phyloP scores from a whole-genome alignment of 495 filamentous ascomycete genomes.

The Hypoxylon perforatum region DNA sequence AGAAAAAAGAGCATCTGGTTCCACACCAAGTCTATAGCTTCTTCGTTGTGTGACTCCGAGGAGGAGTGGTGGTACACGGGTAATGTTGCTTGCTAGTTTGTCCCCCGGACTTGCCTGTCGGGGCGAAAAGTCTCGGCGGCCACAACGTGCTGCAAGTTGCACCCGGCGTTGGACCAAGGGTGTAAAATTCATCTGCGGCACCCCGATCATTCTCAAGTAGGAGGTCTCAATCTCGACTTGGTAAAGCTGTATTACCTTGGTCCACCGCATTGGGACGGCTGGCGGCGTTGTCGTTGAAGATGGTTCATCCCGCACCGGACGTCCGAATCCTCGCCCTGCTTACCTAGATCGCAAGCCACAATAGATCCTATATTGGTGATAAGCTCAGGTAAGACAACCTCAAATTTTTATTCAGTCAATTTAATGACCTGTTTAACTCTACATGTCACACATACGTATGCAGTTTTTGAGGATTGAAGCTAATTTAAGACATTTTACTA shows the following conservation, averaged over 20 bases:
- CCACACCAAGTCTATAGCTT: conserved; percentile 3
- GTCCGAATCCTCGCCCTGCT: conserved; percentile 24
- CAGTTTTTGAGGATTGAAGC: too few relatives aligned
- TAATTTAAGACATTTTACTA: too few relatives aligned
- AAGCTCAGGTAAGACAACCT: background rate
- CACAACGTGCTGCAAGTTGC: background rate
- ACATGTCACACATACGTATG: too few relatives aligned
- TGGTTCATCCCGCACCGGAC: conserved; percentile 20
- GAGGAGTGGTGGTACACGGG: background rate
- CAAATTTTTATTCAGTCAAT: background rate
- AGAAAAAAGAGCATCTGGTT: conserved; percentile 6
- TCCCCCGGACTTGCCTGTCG: conserved; percentile 29
- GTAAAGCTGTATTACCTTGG: background rate
- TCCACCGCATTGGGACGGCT: background rate
- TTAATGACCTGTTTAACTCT: background rate
- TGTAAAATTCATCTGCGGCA: background rate
- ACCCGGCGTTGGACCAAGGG: background rate
- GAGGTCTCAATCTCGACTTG: conserved; percentile 1
- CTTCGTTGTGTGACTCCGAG: background rate
- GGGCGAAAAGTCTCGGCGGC: background rate
- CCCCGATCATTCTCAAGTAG: background rate
- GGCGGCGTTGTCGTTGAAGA: conserved; percentile 3
- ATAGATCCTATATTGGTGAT: background rate
- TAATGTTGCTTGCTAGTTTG: too few relatives aligned
- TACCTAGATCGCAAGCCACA: background rate